Base-by-base conservation (phyloP, 225 moss, liverwort and hornwort genomes). In the Straminergon stramineum region DNA sequence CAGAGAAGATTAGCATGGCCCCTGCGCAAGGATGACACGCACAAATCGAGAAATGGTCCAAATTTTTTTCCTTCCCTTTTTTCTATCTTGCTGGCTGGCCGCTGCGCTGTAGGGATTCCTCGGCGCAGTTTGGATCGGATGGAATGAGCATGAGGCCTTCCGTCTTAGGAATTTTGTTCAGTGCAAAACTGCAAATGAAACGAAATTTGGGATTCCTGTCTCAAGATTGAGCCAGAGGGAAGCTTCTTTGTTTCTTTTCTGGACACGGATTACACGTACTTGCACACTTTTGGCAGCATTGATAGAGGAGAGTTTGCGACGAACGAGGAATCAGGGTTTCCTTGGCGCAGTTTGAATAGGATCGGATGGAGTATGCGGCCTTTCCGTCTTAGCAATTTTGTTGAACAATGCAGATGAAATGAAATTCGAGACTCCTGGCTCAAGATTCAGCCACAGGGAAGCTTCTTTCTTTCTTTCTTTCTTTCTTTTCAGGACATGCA, bases 1-100 rank as follows among this genome's bases (percentile, higher is more conserved):
- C 94, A 94, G 93, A 97, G 96, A 96, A 96, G 96, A 95, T 94
- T 96, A 95, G 96, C 96, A 96, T 96, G 96, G 96, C 94, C 95
- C 95, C 96, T 96, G 92, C 92, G 93, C 93, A 75, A 75, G 75
- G 75, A 75, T 75, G 75, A 75, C 75, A 51, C 51, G 75, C 93
- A 95, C 94, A 91, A 95, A 92, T 94, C 93, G 93, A 96, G 95
- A 95, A 95, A 94, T 94, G 94, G 96, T 97, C 93, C 95, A 94
- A 93, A 89, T 92, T 94, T 92, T 94, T 55, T 55, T 13, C 2
- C 2, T 13, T 26, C 27, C 8, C 13, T 62, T 28, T 62, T 61
- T 10, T 1, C n/a, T n/a, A n/a, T 5, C 45, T 17, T 45, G 28
- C 45, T 48, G 17, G 6, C 11, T 48, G 48, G 48, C 48, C 48